phyloP scores from a whole-genome alignment of 78 protist genomes.

The Bigelowiella natans region DNA sequence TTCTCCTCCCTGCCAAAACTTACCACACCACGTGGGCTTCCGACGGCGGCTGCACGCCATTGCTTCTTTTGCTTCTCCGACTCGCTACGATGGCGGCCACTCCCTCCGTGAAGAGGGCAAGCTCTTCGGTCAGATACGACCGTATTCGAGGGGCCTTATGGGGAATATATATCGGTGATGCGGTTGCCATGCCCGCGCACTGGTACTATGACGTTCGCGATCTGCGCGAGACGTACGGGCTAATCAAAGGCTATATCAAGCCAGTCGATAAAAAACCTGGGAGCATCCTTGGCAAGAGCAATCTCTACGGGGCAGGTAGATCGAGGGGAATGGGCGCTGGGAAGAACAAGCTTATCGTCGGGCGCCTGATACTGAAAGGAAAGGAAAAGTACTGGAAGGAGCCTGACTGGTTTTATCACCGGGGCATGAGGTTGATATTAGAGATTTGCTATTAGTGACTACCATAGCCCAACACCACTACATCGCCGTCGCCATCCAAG shows the following conservation, averaged over 20 bases:
- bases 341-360: background rate
- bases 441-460: no score
- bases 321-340: no score
- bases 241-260: background rate
- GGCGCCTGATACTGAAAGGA: background rate
- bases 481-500: no score
- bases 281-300: background rate
- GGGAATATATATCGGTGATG: conserved; percentile 2
- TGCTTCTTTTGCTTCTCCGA: no score
- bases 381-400: background rate
- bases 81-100: no score
- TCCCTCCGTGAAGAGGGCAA: no score
- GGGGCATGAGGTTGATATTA: no score
- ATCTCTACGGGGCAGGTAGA: no score
- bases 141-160: background rate
- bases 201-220: background rate
- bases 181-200: background rate
- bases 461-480: no score
- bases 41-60: no score
- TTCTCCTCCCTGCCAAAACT: no score
- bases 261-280: background rate
- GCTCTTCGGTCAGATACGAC: conserved; percentile 2
- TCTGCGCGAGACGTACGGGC: background rate
- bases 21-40: no score
- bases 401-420: background rate